Evolutionary conservation across 1,139 yeast genomes (phyloP).

Genomic region (Lodderomyces parapsilosis): DNA sequence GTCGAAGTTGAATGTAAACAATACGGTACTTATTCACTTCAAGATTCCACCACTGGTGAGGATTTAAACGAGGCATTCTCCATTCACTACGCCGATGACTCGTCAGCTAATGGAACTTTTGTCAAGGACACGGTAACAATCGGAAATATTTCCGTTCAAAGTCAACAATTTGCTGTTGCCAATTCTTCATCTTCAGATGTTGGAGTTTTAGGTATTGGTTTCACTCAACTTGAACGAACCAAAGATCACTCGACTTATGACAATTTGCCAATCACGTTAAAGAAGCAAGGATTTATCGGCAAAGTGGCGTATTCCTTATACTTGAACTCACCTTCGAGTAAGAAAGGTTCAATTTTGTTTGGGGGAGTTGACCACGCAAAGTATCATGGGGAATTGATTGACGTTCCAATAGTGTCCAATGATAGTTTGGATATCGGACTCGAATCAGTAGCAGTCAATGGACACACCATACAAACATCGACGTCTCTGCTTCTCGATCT

Average conservation of each 20-base stretch:
- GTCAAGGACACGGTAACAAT: conserved; percentile 36
- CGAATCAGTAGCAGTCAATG: conserved; percentile 7
- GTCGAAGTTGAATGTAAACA: conserved; percentile 5
- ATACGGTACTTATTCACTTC: conserved; percentile 6
- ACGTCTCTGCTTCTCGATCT: conserved; percentile 19
- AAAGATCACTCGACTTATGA: conserved; percentile 23
- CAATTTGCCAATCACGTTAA: conserved; percentile 52
- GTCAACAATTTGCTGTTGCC: conserved; percentile 44
- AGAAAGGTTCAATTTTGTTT: conserved; percentile 48
- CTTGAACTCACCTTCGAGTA: conserved; percentile 45
- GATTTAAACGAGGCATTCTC: conserved; percentile 11
- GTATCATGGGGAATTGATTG: conserved; percentile 41
- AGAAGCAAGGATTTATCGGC: conserved; percentile 46
- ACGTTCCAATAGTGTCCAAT: conserved; percentile 18
- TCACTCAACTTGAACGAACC: conserved; percentile 20
- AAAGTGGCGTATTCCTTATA: conserved; percentile 54
- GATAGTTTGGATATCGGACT: conserved; percentile 13
- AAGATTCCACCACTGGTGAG: conserved; percentile 6
- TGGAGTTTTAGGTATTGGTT: conserved; percentile 51
- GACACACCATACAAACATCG: neutral
- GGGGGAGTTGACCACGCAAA: conserved; percentile 61
- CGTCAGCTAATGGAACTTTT: conserved; percentile 53
- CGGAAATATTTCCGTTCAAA: conserved; percentile 11
- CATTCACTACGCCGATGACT: conserved; percentile 14
- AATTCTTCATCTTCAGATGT: conserved; percentile 35